These are phyloP conservation scores for Phialophora verrucosa DNA, from an alignment of 2,329 filamentous ascomycete species.

Conservation along the genomic window DNA sequence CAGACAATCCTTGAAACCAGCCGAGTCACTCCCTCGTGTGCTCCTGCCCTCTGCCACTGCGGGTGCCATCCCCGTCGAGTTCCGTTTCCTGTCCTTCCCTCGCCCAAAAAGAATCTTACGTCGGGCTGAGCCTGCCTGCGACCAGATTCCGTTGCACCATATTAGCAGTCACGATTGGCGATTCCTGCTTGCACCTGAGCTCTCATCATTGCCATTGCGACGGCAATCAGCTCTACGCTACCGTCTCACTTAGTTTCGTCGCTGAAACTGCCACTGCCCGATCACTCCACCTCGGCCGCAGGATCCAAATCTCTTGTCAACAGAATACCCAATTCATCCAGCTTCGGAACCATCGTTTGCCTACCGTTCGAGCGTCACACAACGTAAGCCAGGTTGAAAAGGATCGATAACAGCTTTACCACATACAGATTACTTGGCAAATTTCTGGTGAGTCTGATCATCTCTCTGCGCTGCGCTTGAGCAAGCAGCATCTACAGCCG, in stretches of 20 bases:
- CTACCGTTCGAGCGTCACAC: slow-evolving; percentile 19
- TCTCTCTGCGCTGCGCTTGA: background rate
- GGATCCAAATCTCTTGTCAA: slow-evolving; percentile 16
- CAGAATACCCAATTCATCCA: slow-evolving; percentile 23
- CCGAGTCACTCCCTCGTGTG: slow-evolving; percentile 37
- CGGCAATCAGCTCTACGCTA: slow-evolving; percentile 34
- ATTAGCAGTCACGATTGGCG: slow-evolving; percentile 20
- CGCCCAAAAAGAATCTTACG: slow-evolving; percentile 30
- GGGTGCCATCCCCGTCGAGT: slow-evolving; percentile 28
- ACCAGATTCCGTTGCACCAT: slow-evolving; percentile 9
- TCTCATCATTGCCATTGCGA: slow-evolving; percentile 23
- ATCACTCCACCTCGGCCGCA: slow-evolving; percentile 25
- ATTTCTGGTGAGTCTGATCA: slow-evolving; percentile 10
- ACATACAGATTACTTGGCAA: background rate
- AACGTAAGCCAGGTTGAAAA: slow-evolving; percentile 11
- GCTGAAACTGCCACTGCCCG: slow-evolving; percentile 14
- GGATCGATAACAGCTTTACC: slow-evolving; percentile 16
- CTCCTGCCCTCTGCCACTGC: slow-evolving; percentile 26
- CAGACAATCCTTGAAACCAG: slow-evolving; percentile 38
- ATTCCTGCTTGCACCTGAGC: slow-evolving; percentile 11
- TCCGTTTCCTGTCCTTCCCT: slow-evolving; percentile 38
- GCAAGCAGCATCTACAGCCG: background rate
- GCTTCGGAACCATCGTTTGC: slow-evolving; percentile 21
- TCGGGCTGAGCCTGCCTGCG: slow-evolving; percentile 29
- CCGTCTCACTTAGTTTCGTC: slow-evolving; percentile 15